Conservation (phyloP, 495 filamentous ascomycete genomes). For the Xylaria flabelliformis region DNA sequence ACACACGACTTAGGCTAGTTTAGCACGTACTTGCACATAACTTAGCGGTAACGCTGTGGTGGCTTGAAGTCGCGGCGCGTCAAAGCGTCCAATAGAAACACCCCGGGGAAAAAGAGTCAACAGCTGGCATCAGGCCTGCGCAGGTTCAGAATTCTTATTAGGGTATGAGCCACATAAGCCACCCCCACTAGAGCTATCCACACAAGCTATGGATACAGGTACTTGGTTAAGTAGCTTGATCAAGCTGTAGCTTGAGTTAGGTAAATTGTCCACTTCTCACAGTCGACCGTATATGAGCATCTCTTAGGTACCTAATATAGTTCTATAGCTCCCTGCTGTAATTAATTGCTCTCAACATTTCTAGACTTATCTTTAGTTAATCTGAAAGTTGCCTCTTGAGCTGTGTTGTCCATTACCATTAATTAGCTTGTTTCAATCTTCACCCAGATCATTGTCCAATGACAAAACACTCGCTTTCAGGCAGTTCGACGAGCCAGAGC, state of each 20-base stretch:
- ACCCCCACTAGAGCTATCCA: conserved; percentile 9
- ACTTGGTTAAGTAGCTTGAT: not conserved
- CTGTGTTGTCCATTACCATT: not conserved
- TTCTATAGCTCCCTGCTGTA: not conserved
- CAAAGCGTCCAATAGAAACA: conserved; percentile 15
- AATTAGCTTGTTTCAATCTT: not conserved
- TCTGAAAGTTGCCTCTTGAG: not conserved
- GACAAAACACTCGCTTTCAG: not conserved
- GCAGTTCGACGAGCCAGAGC: not conserved
- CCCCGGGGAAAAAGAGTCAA: not conserved
- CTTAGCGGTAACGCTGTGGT: conserved; percentile 4
- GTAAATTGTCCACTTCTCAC: not conserved
- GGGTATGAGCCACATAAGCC: not conserved
- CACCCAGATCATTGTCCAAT: not conserved
- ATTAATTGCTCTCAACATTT: not conserved
- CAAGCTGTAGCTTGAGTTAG: not conserved
- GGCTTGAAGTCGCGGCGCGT: conserved; percentile 20
- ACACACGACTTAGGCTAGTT: not conserved
- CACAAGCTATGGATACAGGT: no score
- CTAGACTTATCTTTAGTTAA: not conserved
- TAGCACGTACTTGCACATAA: not conserved
- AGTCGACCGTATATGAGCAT: not conserved
- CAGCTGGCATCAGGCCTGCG: not conserved
- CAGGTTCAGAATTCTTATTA: not conserved
- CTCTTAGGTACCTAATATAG: not conserved